These are phyloP conservation scores for Pythium insidiosum DNA, from an alignment of 352 stramenopile species.

Conservation along the genomic window DNA sequence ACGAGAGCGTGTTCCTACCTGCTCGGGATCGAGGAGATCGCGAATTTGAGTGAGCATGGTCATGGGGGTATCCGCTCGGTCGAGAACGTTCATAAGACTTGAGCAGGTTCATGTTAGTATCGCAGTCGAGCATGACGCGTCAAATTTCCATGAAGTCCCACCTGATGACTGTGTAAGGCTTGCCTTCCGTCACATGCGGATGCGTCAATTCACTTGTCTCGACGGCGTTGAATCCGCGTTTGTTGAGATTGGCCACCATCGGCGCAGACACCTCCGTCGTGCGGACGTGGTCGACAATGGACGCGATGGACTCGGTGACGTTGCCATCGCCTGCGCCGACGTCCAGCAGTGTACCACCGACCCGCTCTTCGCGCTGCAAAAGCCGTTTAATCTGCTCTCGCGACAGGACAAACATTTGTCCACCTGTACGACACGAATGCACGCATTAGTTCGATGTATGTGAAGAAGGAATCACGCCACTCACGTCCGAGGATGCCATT, in stretches of 20 bases:
- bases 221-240: conserved; percentile 69
- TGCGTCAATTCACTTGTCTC: conserved; percentile 65
- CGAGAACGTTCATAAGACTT: conserved; percentile 78
- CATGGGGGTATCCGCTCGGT: conserved; percentile 68
- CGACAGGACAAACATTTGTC: conserved; percentile 86
- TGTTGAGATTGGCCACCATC: conserved; percentile 74
- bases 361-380: conserved; percentile 32
- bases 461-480: conserved; percentile 2
- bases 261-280: conserved; percentile 70
- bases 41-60: conserved; percentile 76
- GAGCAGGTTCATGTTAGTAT: neutral
- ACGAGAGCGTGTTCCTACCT: conserved; percentile 23
- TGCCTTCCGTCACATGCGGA: conserved; percentile 48
- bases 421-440: conserved; percentile 24
- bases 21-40: conserved; percentile 59
- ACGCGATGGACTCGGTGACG: conserved; percentile 71
- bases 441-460: neutral
- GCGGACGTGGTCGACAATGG: conserved; percentile 56
- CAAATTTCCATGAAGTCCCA: conserved; percentile 9
- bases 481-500: conserved; percentile 80
- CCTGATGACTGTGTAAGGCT: conserved; percentile 81
- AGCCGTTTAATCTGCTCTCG: conserved; percentile 60
- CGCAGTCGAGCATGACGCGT: neutral
- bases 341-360: conserved; percentile 57
- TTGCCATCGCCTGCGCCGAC: conserved; percentile 82